Evolutionary conservation across 2,329 filamentous ascomycete genomes (phyloP), one percentile per base, ranked within the genome.

Genomic region (Phialophora chinensis): DNA sequence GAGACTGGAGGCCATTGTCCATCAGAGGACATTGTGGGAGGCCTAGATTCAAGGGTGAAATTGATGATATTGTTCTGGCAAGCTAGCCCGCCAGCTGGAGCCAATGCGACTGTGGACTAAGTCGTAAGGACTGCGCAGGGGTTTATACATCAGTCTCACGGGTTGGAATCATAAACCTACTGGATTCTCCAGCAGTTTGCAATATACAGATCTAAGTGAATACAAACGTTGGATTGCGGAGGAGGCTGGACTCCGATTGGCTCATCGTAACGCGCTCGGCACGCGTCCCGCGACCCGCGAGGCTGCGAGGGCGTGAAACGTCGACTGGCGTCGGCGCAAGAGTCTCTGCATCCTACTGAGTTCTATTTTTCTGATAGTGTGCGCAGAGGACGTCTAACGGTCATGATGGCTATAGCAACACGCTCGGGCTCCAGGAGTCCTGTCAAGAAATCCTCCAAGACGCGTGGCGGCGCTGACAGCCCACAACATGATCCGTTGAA

Each of bases 1-100:
- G 87, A 89, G 73, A 84, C 82, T 20, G 87, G 87, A 64, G 87
- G 87, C 87, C 87, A 90, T 74, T 79, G 80, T 5, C 60, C 53
- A 4, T 65, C 69, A 29, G 68, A 25, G 38, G 67, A 63, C 69
- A 71, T 71, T 42, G 14, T 31, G 42, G 25, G 20, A 50, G 10
- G 57, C 10, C n/a, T 27, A 1, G 31, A 11, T 20, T 25, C 44
- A n/a, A n/a, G 6, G 38, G 17, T 44, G 5, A 8, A 44, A 44
- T n/a, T 44, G 38, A n/a, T 20, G 38, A 8, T 44, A 8, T 44
- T 20, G 38, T 44, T 44, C 38, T n/a, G 17, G 17, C 8, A n/a
- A n/a, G 17, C 17, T 7, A 7, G 38, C 17, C 38, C 38, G 11
- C 38, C 17, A 7, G 38, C 38, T 8, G 12, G 17, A 8, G 38